These are phyloP conservation scores for Backusella liffmaniae DNA, from an alignment of 192 early-diverging fungal species.

Conservation along the genomic window DNA sequence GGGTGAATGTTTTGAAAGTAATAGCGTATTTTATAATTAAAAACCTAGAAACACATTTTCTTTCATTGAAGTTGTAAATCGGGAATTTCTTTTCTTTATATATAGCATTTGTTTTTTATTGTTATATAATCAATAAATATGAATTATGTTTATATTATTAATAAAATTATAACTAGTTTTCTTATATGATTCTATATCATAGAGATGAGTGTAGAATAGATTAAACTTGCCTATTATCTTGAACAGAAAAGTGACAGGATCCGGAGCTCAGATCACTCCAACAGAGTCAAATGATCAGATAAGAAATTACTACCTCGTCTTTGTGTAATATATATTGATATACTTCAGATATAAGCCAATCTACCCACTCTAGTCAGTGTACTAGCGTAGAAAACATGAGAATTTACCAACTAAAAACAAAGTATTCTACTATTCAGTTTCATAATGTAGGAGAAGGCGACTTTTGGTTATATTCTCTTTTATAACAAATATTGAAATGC, in stretches of 20 bases:
- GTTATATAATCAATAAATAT: not conserved
- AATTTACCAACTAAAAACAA: no score
- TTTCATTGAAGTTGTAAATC: conserved; percentile 3
- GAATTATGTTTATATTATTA: not conserved
- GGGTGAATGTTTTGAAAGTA: conserved; percentile 5
- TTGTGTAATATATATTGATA: no score
- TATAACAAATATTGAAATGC: no score
- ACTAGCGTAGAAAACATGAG: no score
- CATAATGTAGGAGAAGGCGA: no score
- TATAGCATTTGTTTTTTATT: not conserved
- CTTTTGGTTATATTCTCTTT: no score
- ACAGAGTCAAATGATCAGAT: not conserved
- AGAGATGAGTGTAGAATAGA: no score
- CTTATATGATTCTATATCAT: no score
- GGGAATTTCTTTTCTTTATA: not conserved
- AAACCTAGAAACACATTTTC: conserved; percentile 6
- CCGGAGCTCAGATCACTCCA: not conserved
- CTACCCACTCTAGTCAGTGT: no score
- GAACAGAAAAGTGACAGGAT: not conserved
- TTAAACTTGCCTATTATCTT: no score
- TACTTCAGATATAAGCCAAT: no score
- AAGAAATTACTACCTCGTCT: not conserved
- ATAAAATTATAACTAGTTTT: not conserved
- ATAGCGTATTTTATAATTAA: conserved; percentile 9
- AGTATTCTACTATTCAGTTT: no score